A percentile compares a stretch with the other conserved stretches of the same genome.
phyloP scores from a whole-genome alignment of 2,329 filamentous ascomycete genomes.

The Aureobasidium namibiae region DNA sequence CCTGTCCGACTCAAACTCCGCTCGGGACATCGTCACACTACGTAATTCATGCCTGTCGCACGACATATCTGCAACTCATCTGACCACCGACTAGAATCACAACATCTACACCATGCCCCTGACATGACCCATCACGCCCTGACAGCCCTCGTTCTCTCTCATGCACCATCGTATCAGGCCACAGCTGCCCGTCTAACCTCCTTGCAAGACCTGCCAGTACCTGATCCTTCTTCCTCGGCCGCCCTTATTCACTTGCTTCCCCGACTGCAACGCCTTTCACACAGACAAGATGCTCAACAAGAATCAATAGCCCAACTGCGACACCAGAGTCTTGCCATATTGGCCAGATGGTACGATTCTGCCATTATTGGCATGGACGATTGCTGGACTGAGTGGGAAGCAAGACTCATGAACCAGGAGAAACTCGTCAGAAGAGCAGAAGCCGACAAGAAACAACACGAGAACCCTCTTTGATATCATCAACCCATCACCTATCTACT shows the following conservation, averaged over 20 bases:
- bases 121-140: constrained; percentile 15
- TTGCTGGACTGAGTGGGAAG: constrained; percentile 64
- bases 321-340: constrained; percentile 49
- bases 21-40: constrained; percentile 33
- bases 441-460: constrained; percentile 39
- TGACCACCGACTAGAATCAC: neutral
- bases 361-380: constrained; percentile 60
- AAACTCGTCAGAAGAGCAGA: constrained; percentile 57
- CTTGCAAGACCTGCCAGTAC: constrained; percentile 36
- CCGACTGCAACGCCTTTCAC: constrained; percentile 53
- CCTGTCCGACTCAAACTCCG: constrained; percentile 30
- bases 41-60: constrained; percentile 19
- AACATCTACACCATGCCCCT: neutral
- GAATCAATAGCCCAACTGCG: constrained; percentile 56
- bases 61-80: neutral
- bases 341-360: constrained; percentile 61
- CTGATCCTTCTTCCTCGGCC: constrained; percentile 37
- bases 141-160: constrained; percentile 34
- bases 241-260: constrained; percentile 51
- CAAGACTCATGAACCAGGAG: constrained; percentile 58
- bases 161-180: constrained; percentile 34
- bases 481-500: neutral
- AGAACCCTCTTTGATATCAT: neutral
- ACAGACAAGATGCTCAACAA: constrained; percentile 53
- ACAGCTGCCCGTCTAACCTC: constrained; percentile 37